Evolutionary conservation across 2,329 filamentous ascomycete genomes (phyloP), one percentile per base, ranked within the genome.

Genomic region (Talaromyces sp.): DNA sequence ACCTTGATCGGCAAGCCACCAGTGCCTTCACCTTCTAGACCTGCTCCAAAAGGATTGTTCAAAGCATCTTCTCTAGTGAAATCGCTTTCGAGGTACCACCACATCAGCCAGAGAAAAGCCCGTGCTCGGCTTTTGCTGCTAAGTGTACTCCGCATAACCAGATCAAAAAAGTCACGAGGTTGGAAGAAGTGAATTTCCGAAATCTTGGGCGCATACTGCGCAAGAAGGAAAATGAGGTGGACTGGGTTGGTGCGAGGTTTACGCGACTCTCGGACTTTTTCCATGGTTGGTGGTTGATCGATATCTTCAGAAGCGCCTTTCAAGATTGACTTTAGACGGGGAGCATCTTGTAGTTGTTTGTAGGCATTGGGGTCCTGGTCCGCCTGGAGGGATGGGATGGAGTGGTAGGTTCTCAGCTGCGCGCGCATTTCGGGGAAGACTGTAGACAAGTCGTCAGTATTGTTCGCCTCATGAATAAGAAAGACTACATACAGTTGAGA

Each of bases 401-500:
- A 94, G 76, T 99, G 95, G 80, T 99, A 99, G 40, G 95, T 99
- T 76, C 95, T 90, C 36, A 99, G 84, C 75, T 99, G 95, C 34
- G 95, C 95, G 79, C 95, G 91, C 95, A 99, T 99, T 78, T 99
- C 95, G 25, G 95, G 95, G 76, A 99, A 99, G 83, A 99, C 95
- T 96, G 65, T 27, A 68, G 45, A 54, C 40, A 31, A 58, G 3
- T 56, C 31, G 59, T 25, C 7, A 54, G 49, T 68, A 40, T 54
- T 4, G 3, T 49, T 7, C 27, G 47, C 13, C 11, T 10, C 36
- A 64, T 58, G 40, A 38, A 56, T 8, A 63, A 38, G 13, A 25
- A 22, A 31, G 0, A 61, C 10, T 36, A 78, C 88, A 75, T 82
- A 97, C 93, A 98, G 75, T 99, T 99, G 58, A 99, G 83, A 0